Percentiles rank a stretch among this genome's conserved stretches.
Evolutionary conservation across 257 asterid genomes (phyloP).

Genomic region (Solanum arcanum): DNA sequence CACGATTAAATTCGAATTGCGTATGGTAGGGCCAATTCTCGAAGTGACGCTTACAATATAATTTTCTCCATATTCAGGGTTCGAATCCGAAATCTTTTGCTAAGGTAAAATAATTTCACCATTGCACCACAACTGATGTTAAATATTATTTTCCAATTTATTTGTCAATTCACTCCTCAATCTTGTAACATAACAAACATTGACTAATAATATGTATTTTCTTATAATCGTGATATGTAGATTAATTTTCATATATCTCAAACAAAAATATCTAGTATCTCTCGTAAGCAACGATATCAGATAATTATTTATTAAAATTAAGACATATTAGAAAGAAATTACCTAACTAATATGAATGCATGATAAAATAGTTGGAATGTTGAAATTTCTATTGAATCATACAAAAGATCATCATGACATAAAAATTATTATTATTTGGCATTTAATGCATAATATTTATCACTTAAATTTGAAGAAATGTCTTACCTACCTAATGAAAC

Average conservation of each 20-base stretch:
- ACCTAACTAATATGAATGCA: not conserved
- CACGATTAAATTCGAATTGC: no score
- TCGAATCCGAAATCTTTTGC: rapidly evolving
- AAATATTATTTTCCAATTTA: no score
- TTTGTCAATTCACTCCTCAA: not conserved
- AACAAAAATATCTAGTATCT: not conserved
- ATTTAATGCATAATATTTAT: not conserved
- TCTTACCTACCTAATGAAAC: not conserved
- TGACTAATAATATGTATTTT: not conserved
- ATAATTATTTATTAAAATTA: not conserved
- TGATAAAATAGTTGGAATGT: not conserved
- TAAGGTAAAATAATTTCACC: no score
- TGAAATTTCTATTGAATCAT: not conserved
- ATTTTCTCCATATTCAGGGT: not conserved
- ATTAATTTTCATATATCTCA: not conserved
- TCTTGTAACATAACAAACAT: not conserved
- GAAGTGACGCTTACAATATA: rapidly evolving
- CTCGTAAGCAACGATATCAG: rapidly evolving
- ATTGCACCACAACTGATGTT: not conserved
- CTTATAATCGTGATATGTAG: not conserved
- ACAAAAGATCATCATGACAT: not conserved
- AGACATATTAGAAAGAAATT: not conserved
- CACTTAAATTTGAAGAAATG: not conserved
- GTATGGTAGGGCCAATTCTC: rapidly evolving
- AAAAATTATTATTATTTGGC: not conserved